These are phyloP conservation scores for Batkoa obscura DNA, from an alignment of 371 early-diverging fungal genomes.

Conservation along the genomic window DNA sequence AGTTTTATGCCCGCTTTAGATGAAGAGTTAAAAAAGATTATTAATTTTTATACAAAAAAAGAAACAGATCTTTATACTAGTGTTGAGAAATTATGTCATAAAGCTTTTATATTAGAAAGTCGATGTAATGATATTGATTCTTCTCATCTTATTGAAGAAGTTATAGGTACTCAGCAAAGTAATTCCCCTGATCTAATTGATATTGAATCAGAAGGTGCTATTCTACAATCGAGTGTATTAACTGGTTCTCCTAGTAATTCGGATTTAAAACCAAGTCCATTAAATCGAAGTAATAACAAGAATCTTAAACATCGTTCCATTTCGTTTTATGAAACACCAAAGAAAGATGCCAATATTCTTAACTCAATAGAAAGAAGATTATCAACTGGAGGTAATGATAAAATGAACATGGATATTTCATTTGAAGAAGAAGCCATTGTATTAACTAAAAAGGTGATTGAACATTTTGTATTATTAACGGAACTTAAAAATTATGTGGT, in stretches of 20 bases:
- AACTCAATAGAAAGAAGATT: neutral
- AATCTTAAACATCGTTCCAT: neutral
- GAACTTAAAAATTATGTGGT: slow-evolving; percentile 80
- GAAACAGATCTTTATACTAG: slow-evolving; percentile 50
- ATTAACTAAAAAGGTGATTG: slow-evolving; percentile 13
- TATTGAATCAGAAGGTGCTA: neutral
- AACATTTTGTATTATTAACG: slow-evolving; percentile 55
- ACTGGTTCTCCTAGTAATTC: no score
- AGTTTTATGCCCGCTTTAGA: slow-evolving; percentile 49
- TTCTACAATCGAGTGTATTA: neutral
- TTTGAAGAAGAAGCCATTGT: neutral
- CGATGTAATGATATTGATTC: neutral
- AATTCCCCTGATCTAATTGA: neutral
- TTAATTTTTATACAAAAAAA: slow-evolving; percentile 57
- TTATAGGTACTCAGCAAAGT: neutral
- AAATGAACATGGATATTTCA: neutral
- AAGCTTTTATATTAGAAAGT: neutral
- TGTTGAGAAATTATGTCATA: slow-evolving; percentile 17
- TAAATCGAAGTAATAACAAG: neutral
- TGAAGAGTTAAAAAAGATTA: slow-evolving; percentile 57
- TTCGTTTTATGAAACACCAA: neutral
- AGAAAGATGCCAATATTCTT: neutral
- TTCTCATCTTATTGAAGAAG: neutral
- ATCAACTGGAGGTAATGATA: neutral
- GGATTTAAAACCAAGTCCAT: neutral